Base-by-base conservation (phyloP, 345 rosid genomes). In the Xanthoceras sorbifolium region DNA sequence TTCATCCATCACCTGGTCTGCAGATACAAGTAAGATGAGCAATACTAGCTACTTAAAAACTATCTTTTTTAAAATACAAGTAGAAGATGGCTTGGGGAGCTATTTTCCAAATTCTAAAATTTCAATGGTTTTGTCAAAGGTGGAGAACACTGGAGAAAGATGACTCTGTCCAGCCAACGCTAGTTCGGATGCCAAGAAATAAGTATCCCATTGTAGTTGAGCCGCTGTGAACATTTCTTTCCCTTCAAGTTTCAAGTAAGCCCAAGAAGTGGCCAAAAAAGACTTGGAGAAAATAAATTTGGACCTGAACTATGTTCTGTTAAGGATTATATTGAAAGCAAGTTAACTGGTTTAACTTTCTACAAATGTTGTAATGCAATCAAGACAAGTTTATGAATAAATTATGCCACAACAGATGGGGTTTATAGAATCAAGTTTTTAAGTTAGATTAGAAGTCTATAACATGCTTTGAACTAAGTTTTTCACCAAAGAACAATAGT, bases 1-100 rank as follows among this genome's bases (percentile, higher is more conserved):
- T 89, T 91, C 86, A 75, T 89, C 76, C 92, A 91, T 76, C 90
- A 87, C 82, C 81, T 91, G 23, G 84, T 83, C 79, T 85, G 85
- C 84, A 87, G 75, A 85, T 86, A 82, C 89, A 86, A 87, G 92
- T 91, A 84, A 78, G 90, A 64, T 29, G 28, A 11, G 9, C 32
- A 28, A 60, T 29, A 31, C 4, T 57, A 22, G 9, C 9, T 22
- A 12, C 32, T 22, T 60, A 7, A 40, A 40, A 52, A 50, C 55
- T 0, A 25, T 34, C 46, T 63, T 1, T n/a, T 60, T n/a, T 5
- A 40, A 7, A 34, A 4, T 36, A 5, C 14, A 22, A 6, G 18
- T 15, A 34, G 6, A 23, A n/a, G n/a, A n/a, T n/a, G 14, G 28
- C 7, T 26, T 68, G 3, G 9, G 18, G 4, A 64, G 65, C 23